Base-by-base conservation (phyloP, 306 rosid genomes). In the Hylodesmum podocarpum region DNA sequence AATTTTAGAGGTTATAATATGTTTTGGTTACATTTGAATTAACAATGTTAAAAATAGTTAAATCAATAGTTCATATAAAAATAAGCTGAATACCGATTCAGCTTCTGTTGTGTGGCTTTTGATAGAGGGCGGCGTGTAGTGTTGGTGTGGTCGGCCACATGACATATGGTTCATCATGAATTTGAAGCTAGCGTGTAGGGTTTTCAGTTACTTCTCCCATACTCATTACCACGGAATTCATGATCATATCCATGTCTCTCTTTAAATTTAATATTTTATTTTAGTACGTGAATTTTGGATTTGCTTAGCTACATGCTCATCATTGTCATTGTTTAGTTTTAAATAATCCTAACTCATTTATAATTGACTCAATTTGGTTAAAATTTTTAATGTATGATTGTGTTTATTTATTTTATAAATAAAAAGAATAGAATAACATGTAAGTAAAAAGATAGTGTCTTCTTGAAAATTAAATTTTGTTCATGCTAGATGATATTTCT, bases 171-270 rank as follows among this genome's bases (percentile, higher is more conserved):
- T 72, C 40, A 37, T 72, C 53, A 37, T n/a, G n/a, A 71, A 21
- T 4, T 33, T n/a, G n/a, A n/a, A n/a, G n/a, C 22, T 66, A 49
- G 46, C 9, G 24, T 3, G 14, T 29, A 74, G 36, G 11, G 37
- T 46, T 81, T 58, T 69, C 68, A 50, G 69, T 59, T 80, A 27
- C 80, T 66, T 74, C 41, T 24, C 57, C 44, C 50, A 0, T 22
- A 18, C 19, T 16, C 75, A 51, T 53, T 34, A 15, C 46, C 53
- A 72, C 77, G 18, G 51, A 19, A 50, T 37, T 72, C 53, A 54
- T 36, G 3, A 59, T 72, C 37, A 33, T 33, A 33, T 43, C 18
- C 18, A 12, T 14, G 49, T 43, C 49, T 41, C 5, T 13, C 16
- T 43, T 14, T 1, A 0, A 43, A 13, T 43, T 43, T 43, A 43